Conservation (phyloP, 2,329 filamentous ascomycete genomes). For the Elsinoe ampelina region DNA sequence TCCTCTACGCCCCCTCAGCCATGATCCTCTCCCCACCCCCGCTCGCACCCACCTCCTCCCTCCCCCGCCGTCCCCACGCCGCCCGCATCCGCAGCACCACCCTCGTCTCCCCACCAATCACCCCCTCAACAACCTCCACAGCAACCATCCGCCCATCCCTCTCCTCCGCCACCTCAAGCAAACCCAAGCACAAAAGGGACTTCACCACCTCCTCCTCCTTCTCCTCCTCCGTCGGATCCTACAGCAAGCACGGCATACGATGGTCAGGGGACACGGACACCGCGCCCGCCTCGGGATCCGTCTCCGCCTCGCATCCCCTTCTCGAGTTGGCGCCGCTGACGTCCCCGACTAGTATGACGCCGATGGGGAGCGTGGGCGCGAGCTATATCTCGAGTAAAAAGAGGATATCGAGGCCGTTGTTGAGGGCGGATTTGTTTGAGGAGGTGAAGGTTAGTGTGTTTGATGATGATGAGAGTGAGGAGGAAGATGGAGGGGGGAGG, state of each 20-base stretch:
- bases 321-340: neutral
- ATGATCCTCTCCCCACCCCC: neutral
- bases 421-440: neutral
- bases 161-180: neutral
- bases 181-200: neutral
- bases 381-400: neutral
- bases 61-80: neutral
- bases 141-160: neutral
- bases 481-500: neutral
- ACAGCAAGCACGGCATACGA: neutral
- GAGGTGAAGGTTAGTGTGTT: neutral
- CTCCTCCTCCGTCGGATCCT: too few species aligned
- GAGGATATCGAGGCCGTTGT: neutral
- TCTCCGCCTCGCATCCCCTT: neutral
- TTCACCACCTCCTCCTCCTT: neutral
- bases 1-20: neutral
- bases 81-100: neutral
- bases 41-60: neutral
- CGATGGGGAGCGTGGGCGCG: neutral
- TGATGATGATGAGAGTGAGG: constrained; percentile 7
- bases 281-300: neutral
- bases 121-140: neutral
- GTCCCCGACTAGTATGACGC: neutral
- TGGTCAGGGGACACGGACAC: neutral
- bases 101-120: neutral